Conservation (phyloP, 345 rosid genomes). For the Luvunga scandens region DNA sequence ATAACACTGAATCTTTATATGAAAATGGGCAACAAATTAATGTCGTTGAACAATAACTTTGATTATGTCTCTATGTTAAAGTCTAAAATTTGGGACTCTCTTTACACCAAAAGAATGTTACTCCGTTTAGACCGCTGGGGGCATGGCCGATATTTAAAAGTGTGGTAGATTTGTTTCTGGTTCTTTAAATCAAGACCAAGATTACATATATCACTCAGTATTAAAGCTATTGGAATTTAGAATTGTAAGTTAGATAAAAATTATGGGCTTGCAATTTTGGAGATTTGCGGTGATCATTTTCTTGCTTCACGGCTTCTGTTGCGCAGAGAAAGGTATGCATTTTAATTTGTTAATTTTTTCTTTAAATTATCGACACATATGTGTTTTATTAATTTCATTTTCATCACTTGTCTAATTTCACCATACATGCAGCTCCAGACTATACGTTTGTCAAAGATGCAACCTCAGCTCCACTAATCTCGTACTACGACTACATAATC, state of each 20-base stretch:
- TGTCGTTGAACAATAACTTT: conserved; percentile 19
- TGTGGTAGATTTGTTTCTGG: background rate
- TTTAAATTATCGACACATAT: no score
- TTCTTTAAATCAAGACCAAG: background rate
- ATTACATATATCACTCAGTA: background rate
- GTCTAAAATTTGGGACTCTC: conserved; percentile 16
- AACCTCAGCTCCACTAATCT: conserved; percentile 42
- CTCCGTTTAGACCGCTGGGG: background rate
- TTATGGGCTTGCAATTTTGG: conserved; percentile 18
- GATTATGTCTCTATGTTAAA: background rate
- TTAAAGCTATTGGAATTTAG: no score
- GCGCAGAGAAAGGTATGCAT: conserved; percentile 42
- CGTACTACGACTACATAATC: conserved; percentile 62
- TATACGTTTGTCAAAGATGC: conserved; percentile 65
- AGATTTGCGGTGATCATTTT: conserved; percentile 11
- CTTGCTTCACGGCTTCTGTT: conserved; percentile 32
- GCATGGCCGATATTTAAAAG: conserved; percentile 17
- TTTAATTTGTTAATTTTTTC: no score
- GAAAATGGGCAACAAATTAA: conserved; percentile 6
- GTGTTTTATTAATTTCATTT: no score
- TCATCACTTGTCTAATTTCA: background rate
- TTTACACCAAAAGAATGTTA: conserved; percentile 33
- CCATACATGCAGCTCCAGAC: conserved; percentile 39
- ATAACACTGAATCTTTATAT: conserved; percentile 16
- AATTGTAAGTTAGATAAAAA: background rate